Base-by-base conservation (phyloP, 345 rosid species). In the Corchorus olitorius region DNA sequence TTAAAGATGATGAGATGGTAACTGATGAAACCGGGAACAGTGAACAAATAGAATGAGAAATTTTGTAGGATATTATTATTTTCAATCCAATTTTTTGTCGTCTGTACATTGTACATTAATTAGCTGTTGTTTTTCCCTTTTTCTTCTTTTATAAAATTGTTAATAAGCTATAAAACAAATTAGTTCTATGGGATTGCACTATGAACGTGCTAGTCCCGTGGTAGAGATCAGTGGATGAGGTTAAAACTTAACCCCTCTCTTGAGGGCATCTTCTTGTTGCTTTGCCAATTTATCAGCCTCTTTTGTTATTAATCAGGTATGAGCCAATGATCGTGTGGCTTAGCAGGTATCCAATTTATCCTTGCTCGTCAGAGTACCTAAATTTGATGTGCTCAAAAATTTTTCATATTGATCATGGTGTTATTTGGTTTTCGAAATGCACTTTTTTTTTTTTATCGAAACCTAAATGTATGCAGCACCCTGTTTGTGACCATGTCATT, bases 21-120 rank as follows among this genome's bases (percentile, higher is more conserved):
- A 56, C 79, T 4, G 72, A 50, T 71, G 78, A 80, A 82, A 79
- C 76, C 63, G 66, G 72, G 62, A 79, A 79, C 33, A 49, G 75
- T 56, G 16, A 65, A 65, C 6, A 70, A 62, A 46, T 43, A 63
- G 75, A 66, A 10, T 19, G 3, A 4, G n/a, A 52, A 77, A 66
- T 82, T 81, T 83, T 84, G 85, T 74, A 35, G 72, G 64, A 70
- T 69, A 8, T 61, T 61, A 9, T 66, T 56, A 9, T 33, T 11
- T 58, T 56, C 67, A 2, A 45, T 37, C 53, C 65, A 55, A 65
- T 12, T 34, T 27, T 61, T 41, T 61, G 27, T 53, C 17, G 70
- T 62, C 34, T 80, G 85, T 84, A 78, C 81, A 86, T 80, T 83
- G 19, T 63, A 46, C 49, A 50, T 71, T 72, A 76, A 58, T 17